Base-by-base conservation (phyloP, 2,329 filamentous ascomycete species). In the Beauveria bassiana region DNA sequence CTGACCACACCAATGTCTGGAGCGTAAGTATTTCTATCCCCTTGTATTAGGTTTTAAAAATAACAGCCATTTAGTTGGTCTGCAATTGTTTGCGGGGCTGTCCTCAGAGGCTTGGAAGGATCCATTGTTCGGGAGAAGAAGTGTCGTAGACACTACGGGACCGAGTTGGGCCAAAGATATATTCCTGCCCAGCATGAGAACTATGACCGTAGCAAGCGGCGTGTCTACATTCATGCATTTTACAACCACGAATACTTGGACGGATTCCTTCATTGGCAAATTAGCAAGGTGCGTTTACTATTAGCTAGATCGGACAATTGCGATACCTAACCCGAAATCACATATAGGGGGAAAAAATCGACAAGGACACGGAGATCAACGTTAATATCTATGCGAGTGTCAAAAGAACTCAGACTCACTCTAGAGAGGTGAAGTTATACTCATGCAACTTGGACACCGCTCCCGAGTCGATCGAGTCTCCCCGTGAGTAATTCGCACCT, bases 71-170 rank as follows among this genome's bases (percentile, higher is more conserved):
- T 3, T 2, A 64, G 63, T 3, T 64, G 63, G 63, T 63, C 61
- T 18, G 63, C 63, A 7, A 51, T 64, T 31, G 61, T 59, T 3
- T 53, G 50, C 3, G 63, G 63, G 6, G 63, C 61, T 22, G 63
- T 64, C 1, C 20, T 64, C 0, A 38, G 63, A 26, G 63, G 63
- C 0, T 46, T 64, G 4, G 63, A 64, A 49, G 63, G 63, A 2
- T 61, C 24, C 4, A 63, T 63, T 20, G 58, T 63, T 38, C 43
- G 38, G 0, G 62, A 65, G 34, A 65, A 60, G 28, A 65, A 59
- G 10, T 64, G 62, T 14, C 62, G 62, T 14, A 49, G 60, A 43
- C 63, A 63, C 12, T 65, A 62, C 10, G 58, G 58, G 2, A 8
- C 3, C 9, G 2, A 16, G 1, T 5, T 45, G 0, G 1, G 3